Conservation (phyloP, 805 yeast genomes). For the Nakazawaea ambrosiae region DNA sequence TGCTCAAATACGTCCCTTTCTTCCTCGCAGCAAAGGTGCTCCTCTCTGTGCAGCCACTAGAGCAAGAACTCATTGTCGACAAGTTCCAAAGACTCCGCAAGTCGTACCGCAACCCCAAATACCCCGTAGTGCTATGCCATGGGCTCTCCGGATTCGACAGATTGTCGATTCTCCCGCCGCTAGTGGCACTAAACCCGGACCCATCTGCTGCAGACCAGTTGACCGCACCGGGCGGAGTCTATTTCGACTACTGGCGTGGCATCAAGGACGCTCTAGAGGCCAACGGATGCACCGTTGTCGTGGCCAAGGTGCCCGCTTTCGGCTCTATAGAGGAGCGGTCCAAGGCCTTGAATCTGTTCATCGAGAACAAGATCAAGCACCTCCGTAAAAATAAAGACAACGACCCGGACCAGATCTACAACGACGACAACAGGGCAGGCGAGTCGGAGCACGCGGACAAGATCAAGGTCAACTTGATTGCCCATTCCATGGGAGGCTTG, state of each 20-base stretch:
- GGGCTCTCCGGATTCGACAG: slow-evolving; percentile 81
- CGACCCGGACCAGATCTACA: slow-evolving; percentile 15
- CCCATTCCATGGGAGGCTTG: slow-evolving; percentile 94
- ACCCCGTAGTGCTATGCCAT: slow-evolving; percentile 79
- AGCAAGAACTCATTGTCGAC: slow-evolving; percentile 22
- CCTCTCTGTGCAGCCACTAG: slow-evolving; percentile 5
- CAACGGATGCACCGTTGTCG: slow-evolving; percentile 62
- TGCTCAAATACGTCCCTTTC: slow-evolving; percentile 4
- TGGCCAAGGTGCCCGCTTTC: slow-evolving; percentile 78
- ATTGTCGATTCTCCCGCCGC: slow-evolving; percentile 31
- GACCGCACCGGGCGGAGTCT: slow-evolving; percentile 21
- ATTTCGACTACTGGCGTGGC: slow-evolving; percentile 78
- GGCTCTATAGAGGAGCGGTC: slow-evolving; percentile 73
- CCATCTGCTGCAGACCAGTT: slow-evolving; percentile 13
- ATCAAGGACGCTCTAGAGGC: slow-evolving; percentile 51
- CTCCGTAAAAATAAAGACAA: slow-evolving; percentile 18
- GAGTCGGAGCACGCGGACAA: slow-evolving; percentile 20
- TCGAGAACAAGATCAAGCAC: slow-evolving; percentile 21
- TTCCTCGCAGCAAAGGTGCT: neutral
- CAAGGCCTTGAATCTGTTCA: slow-evolving; percentile 40
- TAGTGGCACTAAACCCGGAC: neutral
- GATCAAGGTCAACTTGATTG: slow-evolving; percentile 63
- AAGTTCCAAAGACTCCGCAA: slow-evolving; percentile 25
- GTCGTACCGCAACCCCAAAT: slow-evolving; percentile 50
- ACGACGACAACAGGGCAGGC: slow-evolving; percentile 10